Conservation (phyloP, 352 stramenopile species). For the Globisporangium spinosum region DNA sequence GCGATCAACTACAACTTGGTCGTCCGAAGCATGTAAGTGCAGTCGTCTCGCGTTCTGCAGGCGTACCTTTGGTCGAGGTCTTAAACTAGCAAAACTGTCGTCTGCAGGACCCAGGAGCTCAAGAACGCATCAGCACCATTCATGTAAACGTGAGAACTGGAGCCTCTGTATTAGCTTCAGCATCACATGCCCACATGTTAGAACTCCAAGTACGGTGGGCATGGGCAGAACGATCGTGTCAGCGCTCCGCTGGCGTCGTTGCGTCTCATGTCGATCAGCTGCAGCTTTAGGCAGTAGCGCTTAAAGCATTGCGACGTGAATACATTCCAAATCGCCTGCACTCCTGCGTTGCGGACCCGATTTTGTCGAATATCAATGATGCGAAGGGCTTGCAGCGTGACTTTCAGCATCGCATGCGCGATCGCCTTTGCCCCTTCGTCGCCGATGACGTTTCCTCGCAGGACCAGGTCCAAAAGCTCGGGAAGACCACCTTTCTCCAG, state of each 20-base stretch:
- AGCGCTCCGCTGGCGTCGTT: conserved; percentile 51
- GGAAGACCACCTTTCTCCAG: conserved; percentile 49
- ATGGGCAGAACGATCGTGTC: conserved; percentile 51
- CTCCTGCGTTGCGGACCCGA: conserved; percentile 53
- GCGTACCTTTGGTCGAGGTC: background rate
- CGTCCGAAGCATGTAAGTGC: conserved; percentile 60
- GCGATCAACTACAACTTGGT: conserved; percentile 59
- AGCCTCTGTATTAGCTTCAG: background rate
- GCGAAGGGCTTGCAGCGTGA: conserved; percentile 37
- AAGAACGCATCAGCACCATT: conserved; percentile 64
- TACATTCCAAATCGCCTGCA: conserved; percentile 63
- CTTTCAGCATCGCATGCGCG: conserved; percentile 50
- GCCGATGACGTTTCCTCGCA: conserved; percentile 57
- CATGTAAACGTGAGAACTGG: conserved; percentile 31
- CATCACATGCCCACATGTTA: conserved; percentile 13
- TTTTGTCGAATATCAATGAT: conserved; percentile 64
- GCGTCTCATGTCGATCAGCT: conserved; percentile 59
- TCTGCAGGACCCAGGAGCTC: conserved; percentile 54
- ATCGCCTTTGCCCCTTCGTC: conserved; percentile 56
- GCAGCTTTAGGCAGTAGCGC: conserved; percentile 53
- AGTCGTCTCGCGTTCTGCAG: background rate
- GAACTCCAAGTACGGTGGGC: conserved; percentile 50
- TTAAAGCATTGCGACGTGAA: conserved; percentile 51
- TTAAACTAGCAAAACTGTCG: background rate
- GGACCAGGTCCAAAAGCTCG: conserved; percentile 44